Percentiles rank a stretch among this genome's conserved stretches.
Evolutionary conservation across 106 monocot genomes (phyloP).

Genomic region (Acorus calamus): DNA sequence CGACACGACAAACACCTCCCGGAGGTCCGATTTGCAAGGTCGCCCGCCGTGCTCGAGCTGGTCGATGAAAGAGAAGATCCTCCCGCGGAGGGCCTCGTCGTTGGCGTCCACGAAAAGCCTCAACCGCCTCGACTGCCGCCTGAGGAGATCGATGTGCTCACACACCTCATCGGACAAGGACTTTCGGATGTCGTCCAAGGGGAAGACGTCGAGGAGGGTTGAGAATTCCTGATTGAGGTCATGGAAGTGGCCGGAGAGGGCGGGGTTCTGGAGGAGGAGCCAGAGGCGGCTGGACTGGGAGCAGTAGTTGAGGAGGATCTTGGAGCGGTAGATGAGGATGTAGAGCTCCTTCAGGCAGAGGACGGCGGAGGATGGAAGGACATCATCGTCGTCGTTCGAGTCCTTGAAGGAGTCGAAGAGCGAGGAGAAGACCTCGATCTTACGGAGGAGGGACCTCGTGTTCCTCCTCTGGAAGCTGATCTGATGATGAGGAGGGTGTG

Average conservation of each 20-base stretch:
- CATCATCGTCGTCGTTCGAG: not conserved
- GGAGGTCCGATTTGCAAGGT: conserved; percentile 36
- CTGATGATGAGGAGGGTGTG: conserved; percentile 1
- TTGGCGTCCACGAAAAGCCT: conserved; percentile 28
- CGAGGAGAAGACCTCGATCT: conserved; percentile 27
- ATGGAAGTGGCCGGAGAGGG: conserved; percentile 56
- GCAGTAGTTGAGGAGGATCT: conserved; percentile 66
- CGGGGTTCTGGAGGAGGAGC: conserved; percentile 47
- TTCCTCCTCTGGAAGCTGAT: conserved; percentile 34
- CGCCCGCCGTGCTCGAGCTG: conserved; percentile 29
- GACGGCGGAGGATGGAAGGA: conserved; percentile 24
- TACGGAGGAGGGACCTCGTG: conserved; percentile 35
- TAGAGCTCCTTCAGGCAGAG: conserved; percentile 79
- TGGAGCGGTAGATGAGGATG: conserved; percentile 54
- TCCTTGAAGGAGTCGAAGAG: conserved; percentile 41
- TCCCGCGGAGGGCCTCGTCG: conserved; percentile 38
- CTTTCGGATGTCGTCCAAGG: conserved; percentile 17
- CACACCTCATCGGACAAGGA: conserved; percentile 27
- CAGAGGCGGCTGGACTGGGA: conserved; percentile 45
- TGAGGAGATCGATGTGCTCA: conserved; percentile 50
- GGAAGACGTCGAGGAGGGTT: conserved; percentile 77
- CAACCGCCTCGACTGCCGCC: conserved; percentile 20
- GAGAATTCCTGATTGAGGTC: conserved; percentile 64
- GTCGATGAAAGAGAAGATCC: conserved; percentile 42
- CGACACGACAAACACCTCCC: conserved; percentile 22